phyloP scores from a whole-genome alignment of 495 filamentous ascomycete genomes.

The Astrocystis sublimbata region DNA sequence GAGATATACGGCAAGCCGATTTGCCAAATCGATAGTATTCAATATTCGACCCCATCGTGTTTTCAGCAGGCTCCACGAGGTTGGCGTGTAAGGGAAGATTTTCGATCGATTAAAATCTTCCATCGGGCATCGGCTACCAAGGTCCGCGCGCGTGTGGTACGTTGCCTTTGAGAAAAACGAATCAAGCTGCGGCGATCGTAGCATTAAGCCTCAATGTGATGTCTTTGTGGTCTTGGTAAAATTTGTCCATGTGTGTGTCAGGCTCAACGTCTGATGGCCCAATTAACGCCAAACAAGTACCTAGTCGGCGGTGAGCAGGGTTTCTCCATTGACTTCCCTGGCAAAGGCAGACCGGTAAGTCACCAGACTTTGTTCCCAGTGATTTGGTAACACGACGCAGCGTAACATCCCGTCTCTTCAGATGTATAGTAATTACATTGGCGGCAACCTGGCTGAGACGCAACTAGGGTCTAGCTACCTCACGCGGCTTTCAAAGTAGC shows the following conservation, averaged over 20 bases:
- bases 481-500: not conserved
- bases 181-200: not conserved
- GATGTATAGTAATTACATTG: slow-evolving; percentile 5
- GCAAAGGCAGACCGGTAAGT: slow-evolving; percentile 4
- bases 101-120: not conserved
- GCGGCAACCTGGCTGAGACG: slow-evolving; percentile 18
- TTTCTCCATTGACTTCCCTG: not conserved
- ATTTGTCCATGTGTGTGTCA: not conserved
- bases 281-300: slow-evolving; percentile 10
- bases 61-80: slow-evolving; percentile 1
- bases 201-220: not conserved
- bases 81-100: not conserved
- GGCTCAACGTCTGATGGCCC: not conserved
- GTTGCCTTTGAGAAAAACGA: not conserved
- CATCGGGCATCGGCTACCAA: slow-evolving; percentile 5
- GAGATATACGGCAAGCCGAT: not conserved
- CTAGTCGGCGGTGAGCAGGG: slow-evolving; percentile 6
- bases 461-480: slow-evolving; percentile 9
- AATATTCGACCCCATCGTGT: slow-evolving; percentile 1
- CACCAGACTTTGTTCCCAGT: not conserved
- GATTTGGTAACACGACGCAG: not conserved
- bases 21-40: not conserved
- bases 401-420: not conserved
- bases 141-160: not conserved
- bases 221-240: not conserved